Conservation (phyloP, 306 rosid species). For the Gastrolobium villosum region DNA sequence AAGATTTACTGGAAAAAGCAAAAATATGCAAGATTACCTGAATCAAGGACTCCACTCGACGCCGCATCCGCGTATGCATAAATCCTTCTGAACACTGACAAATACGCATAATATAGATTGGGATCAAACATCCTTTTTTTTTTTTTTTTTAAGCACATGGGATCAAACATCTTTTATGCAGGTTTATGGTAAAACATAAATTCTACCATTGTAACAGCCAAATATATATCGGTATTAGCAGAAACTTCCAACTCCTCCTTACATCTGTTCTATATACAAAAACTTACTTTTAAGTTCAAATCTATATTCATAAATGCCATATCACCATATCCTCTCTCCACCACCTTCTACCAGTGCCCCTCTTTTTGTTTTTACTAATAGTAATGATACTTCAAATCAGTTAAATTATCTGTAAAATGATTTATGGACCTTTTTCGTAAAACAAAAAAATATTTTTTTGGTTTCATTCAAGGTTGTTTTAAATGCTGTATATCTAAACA, state of each 20-base stretch:
- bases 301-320: not conserved
- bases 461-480: not conserved
- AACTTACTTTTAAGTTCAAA: not conserved
- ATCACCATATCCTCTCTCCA: slow-evolving; percentile 2
- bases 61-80: slow-evolving; percentile 99
- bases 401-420: slow-evolving; percentile 13
- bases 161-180: slow-evolving; percentile 19
- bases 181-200: slow-evolving; percentile 14
- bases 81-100: slow-evolving; percentile 95
- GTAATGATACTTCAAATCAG: no score
- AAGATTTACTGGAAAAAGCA: slow-evolving; percentile 37
- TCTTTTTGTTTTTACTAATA: not conserved
- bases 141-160: not conserved
- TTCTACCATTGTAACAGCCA: slow-evolving; percentile 22
- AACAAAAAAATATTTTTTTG: not conserved
- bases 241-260: slow-evolving; percentile 39
- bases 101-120: slow-evolving; percentile 38
- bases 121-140: slow-evolving; percentile 12
- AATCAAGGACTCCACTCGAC: slow-evolving; percentile 97
- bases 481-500: not conserved
- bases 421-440: not conserved
- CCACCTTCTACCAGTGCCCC: not conserved
- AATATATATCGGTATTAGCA: slow-evolving; percentile 11
- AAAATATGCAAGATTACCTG: slow-evolving; percentile 62
- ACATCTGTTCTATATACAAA: not conserved